A percentile compares a stretch with the other conserved stretches of the same genome.
Evolutionary conservation across 1,284 basidiomycete species (phyloP).

Genomic region (Cryptococcus jaspeensis): DNA sequence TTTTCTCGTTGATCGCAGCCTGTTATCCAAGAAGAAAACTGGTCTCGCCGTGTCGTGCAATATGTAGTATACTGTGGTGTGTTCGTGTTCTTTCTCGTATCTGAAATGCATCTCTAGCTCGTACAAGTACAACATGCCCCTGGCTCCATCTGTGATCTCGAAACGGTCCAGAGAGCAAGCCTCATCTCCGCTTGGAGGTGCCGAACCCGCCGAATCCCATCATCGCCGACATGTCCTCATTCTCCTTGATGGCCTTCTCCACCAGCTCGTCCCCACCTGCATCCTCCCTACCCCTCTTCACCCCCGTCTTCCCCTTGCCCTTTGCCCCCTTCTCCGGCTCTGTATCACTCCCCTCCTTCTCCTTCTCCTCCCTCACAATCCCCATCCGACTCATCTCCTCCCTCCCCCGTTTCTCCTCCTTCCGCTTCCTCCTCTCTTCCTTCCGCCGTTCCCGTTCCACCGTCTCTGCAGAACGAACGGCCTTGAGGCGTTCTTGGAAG

Average conservation of each 20-base stretch:
- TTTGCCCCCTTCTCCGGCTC: slow-evolving; percentile 8
- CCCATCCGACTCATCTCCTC: slow-evolving; percentile 29
- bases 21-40: too few relatives aligned
- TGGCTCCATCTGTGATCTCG: too few relatives aligned
- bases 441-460: slow-evolving; percentile 57
- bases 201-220: slow-evolving; percentile 91
- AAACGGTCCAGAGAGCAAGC: too few relatives aligned
- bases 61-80: too few relatives aligned
- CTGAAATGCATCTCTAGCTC: too few relatives aligned
- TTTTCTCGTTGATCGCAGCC: too few relatives aligned
- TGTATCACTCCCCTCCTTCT: background rate
- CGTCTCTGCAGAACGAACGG: slow-evolving; percentile 65
- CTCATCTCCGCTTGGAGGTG: slow-evolving; percentile 62
- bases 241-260: slow-evolving; percentile 57
- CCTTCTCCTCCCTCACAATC: slow-evolving; percentile 14
- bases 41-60: too few relatives aligned
- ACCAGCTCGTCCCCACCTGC: slow-evolving; percentile 52
- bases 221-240: slow-evolving; percentile 79
- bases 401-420: slow-evolving; percentile 36
- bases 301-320: slow-evolving; percentile 8
- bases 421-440: slow-evolving; percentile 57
- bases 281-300: slow-evolving; percentile 8
- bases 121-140: too few relatives aligned
- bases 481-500: slow-evolving; percentile 82
- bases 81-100: too few relatives aligned